phyloP scores from a whole-genome alignment of 805 yeast genomes.

The Kregervanrija delftensis region DNA sequence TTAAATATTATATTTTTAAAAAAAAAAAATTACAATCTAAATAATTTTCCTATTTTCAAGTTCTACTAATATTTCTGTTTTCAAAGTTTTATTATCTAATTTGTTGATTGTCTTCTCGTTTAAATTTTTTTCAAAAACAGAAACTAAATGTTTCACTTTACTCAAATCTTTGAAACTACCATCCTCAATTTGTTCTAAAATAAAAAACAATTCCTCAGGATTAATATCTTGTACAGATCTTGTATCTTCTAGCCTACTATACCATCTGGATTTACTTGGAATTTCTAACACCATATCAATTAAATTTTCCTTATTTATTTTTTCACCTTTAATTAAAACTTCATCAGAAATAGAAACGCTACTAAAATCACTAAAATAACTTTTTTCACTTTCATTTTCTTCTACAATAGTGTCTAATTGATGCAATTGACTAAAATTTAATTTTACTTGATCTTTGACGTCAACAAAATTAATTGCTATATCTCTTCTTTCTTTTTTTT shows the following conservation, averaged over 20 bases:
- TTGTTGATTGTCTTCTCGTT: conserved; percentile 1
- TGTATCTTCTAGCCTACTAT: conserved; percentile 1
- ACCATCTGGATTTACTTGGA: not conserved
- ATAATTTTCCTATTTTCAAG: conserved; percentile 3
- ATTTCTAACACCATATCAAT: too few species aligned
- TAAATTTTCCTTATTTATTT: not conserved
- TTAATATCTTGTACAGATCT: conserved; percentile 1
- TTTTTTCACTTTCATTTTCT: not conserved
- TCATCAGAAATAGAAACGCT: not conserved
- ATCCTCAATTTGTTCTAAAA: not conserved
- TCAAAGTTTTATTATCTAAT: conserved; percentile 4
- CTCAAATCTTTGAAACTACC: conserved; percentile 4
- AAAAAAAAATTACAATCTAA: not conserved
- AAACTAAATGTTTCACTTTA: conserved; percentile 6
- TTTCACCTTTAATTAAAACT: not conserved
- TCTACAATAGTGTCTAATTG: conserved; percentile 9
- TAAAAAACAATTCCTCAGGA: conserved; percentile 1
- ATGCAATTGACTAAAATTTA: conserved; percentile 10
- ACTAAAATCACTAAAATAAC: not conserved
- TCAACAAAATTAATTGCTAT: not conserved
- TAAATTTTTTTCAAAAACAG: conserved; percentile 6
- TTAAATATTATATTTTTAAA: not conserved
- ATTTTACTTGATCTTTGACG: conserved; percentile 8
- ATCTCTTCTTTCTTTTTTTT: not conserved
- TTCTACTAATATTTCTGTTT: conserved; percentile 3